Percentiles rank a stretch among this genome's conserved stretches.
phyloP scores from a whole-genome alignment of 2,329 filamentous ascomycete genomes.

The Fusarium continuum region DNA sequence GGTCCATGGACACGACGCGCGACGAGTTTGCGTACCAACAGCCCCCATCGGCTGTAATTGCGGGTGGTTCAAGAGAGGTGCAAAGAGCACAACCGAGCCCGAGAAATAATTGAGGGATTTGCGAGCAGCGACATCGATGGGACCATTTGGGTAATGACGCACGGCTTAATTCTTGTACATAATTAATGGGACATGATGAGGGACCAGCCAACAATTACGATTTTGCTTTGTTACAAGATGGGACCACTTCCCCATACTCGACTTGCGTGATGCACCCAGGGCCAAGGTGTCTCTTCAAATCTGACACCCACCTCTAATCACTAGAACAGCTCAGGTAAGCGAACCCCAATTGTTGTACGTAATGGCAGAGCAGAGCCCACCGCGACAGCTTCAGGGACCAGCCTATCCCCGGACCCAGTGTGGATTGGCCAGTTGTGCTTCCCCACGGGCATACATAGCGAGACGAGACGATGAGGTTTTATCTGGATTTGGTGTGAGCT shows the following conservation, averaged over 20 bases:
- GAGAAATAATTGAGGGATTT: background rate
- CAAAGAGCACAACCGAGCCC: constrained; percentile 20
- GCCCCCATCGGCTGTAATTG: constrained; percentile 30
- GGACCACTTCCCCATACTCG: background rate
- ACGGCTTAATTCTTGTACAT: background rate
- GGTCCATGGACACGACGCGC: constrained; percentile 23
- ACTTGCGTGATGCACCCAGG: background rate
- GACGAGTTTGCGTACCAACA: constrained; percentile 9
- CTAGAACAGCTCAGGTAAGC: background rate
- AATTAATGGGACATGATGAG: background rate
- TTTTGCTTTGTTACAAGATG: constrained; percentile 5
- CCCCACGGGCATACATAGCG: constrained; percentile 6
- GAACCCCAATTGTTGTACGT: constrained; percentile 26
- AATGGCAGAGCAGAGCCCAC: constrained; percentile 17
- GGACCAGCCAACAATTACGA: background rate
- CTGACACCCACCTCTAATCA: background rate
- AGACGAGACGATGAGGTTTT: background rate
- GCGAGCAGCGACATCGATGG: no score
- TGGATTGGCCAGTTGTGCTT: background rate
- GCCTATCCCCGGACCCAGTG: constrained; percentile 20
- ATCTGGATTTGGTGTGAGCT: background rate
- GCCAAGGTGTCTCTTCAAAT: no score
- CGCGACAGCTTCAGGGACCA: constrained; percentile 19
- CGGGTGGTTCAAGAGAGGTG: constrained; percentile 25
- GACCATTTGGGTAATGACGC: background rate